Evolutionary conservation across 106 monocot genomes (phyloP).

Genomic region (Iris macrosiphon): DNA sequence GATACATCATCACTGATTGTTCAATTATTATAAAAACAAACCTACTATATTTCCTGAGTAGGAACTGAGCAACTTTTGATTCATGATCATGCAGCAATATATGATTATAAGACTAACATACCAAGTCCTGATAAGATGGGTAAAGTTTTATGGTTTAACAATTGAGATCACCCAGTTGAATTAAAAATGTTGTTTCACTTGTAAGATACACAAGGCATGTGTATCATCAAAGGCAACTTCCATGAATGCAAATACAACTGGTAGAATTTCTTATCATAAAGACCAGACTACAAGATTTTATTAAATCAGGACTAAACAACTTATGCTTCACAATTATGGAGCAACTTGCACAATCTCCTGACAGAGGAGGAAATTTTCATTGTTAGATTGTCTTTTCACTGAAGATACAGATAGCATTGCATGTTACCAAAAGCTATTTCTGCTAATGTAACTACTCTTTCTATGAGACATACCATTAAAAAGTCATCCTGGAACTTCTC

Average conservation of each 20-base stretch:
- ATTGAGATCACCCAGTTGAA: background rate
- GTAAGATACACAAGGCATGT: background rate
- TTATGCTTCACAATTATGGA: too few species aligned
- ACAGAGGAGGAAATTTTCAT: too few species aligned
- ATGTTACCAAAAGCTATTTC: too few species aligned
- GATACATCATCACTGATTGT: background rate
- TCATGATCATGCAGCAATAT: background rate
- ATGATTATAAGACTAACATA: background rate
- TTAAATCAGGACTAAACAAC: too few species aligned
- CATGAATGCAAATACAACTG: background rate
- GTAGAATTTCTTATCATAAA: background rate
- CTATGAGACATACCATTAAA: constrained; percentile 67
- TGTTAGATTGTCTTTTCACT: too few species aligned
- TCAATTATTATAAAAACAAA: background rate
- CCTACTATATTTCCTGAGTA: background rate
- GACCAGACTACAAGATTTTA: too few species aligned
- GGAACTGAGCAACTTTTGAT: background rate
- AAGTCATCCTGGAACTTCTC: constrained; percentile 99
- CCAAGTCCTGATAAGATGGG: background rate
- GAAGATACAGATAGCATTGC: too few species aligned
- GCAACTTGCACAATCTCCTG: too few species aligned
- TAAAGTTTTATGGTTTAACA: too few species aligned
- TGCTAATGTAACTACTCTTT: too few species aligned
- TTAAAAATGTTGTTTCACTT: background rate
- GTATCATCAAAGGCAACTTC: background rate